Conservation (phyloP, 768 basidiomycete species). For the Leccinum pellstonianum region DNA sequence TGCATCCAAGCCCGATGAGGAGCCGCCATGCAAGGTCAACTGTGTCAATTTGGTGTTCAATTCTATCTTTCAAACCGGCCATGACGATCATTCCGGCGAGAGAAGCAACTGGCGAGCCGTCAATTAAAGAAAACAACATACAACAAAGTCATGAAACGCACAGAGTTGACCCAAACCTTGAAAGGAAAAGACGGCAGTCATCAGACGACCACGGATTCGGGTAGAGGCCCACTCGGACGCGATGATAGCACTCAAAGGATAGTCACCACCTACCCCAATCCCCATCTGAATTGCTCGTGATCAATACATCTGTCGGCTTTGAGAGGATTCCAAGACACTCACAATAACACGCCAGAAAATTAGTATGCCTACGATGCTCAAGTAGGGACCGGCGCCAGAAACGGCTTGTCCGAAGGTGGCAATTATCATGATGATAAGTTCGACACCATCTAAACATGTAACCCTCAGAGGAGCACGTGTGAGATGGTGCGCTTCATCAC, state of each 20-base stretch:
- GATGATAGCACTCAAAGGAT: slow-evolving; percentile 79
- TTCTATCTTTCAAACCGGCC: slow-evolving; percentile 57
- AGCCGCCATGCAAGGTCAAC: slow-evolving; percentile 82
- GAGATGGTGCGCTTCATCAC: slow-evolving; percentile 23
- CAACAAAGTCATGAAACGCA: slow-evolving; percentile 30
- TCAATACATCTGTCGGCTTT: neutral
- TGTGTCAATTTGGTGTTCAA: slow-evolving; percentile 38
- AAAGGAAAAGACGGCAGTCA: slow-evolving; percentile 79
- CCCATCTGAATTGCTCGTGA: slow-evolving; percentile 56
- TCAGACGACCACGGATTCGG: slow-evolving; percentile 73
- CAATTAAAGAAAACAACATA: neutral
- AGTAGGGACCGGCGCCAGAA: slow-evolving; percentile 59
- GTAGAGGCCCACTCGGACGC: slow-evolving; percentile 84
- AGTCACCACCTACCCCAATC: slow-evolving; percentile 82
- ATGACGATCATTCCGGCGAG: slow-evolving; percentile 62
- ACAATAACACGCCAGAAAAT: slow-evolving; percentile 78
- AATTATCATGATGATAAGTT: slow-evolving; percentile 72
- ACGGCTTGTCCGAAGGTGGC: slow-evolving; percentile 76
- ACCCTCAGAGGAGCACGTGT: neutral
- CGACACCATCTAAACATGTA: slow-evolving; percentile 38
- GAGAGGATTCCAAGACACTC: slow-evolving; percentile 11
- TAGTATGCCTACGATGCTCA: slow-evolving; percentile 67
- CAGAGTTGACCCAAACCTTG: slow-evolving; percentile 88
- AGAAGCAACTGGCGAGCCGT: slow-evolving; percentile 47
- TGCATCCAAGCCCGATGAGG: slow-evolving; percentile 79